A percentile compares a stretch with the other conserved stretches of the same genome.
Conservation (phyloP, 805 yeast species). For the Ogataea allantospora region DNA sequence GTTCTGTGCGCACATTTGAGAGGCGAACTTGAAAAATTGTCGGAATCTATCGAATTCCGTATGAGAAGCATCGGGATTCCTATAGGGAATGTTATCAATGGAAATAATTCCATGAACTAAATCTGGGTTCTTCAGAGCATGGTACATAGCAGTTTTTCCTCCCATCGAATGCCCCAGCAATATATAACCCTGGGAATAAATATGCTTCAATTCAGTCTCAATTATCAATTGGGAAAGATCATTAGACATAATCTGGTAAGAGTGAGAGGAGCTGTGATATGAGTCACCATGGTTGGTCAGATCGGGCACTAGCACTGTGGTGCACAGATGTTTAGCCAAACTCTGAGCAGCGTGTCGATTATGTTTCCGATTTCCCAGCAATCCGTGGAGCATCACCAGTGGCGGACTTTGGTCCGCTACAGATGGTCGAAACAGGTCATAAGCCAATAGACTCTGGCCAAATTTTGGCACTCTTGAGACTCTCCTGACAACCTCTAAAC, state of each 20-base stretch:
- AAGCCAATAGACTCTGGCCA: conserved; percentile 5
- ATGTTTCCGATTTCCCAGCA: conserved; percentile 78
- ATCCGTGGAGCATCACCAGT: conserved; percentile 78
- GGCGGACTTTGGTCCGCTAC: conserved; percentile 41
- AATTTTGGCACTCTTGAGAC: background rate
- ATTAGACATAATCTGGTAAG: conserved; percentile 71
- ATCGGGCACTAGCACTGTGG: conserved; percentile 68
- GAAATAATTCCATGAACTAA: conserved; percentile 58
- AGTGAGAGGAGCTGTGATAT: conserved; percentile 69
- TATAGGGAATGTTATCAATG: conserved; percentile 78
- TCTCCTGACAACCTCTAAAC: conserved; percentile 1
- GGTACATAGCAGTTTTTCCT: conserved; percentile 88
- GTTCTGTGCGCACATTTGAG: conserved; percentile 3
- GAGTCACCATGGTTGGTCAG: conserved; percentile 89
- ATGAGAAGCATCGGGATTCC: conserved; percentile 41
- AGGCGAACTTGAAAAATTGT: conserved; percentile 21
- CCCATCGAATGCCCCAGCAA: conserved; percentile 85
- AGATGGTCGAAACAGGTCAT: conserved; percentile 12
- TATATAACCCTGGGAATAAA: conserved; percentile 45
- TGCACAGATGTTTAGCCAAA: conserved; percentile 42
- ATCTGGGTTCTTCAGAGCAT: conserved; percentile 65
- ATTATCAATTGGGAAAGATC: conserved; percentile 66
- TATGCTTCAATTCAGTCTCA: conserved; percentile 5
- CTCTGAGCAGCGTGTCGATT: conserved; percentile 71
- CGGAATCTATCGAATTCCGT: conserved; percentile 33